phyloP scores from a whole-genome alignment of 1,284 basidiomycete species.

The Puccinia novopanici region DNA sequence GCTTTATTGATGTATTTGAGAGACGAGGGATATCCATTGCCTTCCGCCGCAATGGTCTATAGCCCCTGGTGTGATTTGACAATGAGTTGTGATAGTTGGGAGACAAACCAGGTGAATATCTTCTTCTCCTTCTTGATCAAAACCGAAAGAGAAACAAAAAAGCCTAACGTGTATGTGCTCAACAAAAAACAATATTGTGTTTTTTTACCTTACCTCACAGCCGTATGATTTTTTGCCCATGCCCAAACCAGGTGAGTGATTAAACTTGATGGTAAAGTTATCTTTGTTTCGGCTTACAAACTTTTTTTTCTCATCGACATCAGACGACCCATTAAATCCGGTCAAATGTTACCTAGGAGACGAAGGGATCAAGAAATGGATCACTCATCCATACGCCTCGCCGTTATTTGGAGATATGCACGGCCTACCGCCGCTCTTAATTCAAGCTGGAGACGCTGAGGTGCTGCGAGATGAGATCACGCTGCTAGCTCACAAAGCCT shows the following conservation, averaged over 20 bases:
- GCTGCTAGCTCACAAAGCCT: slow-evolving; percentile 59
- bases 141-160: neutral
- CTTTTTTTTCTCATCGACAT: neutral
- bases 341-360: slow-evolving; percentile 89
- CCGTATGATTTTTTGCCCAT: slow-evolving; percentile 61
- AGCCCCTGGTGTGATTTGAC: slow-evolving; percentile 79
- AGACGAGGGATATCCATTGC: slow-evolving; percentile 77
- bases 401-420: slow-evolving; percentile 51
- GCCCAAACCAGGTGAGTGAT: slow-evolving; percentile 53
- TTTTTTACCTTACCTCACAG: neutral
- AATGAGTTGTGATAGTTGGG: slow-evolving; percentile 96
- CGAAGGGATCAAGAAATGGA: slow-evolving; percentile 65
- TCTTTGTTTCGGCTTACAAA: neutral
- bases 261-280: neutral
- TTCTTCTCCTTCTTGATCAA: neutral
- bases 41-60: slow-evolving; percentile 79
- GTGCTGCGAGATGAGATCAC: slow-evolving; percentile 60
- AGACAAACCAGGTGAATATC: slow-evolving; percentile 71
- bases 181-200: neutral
- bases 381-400: slow-evolving; percentile 62
- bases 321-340: slow-evolving; percentile 80
- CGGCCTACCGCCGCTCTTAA: slow-evolving; percentile 59
- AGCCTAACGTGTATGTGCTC: neutral
- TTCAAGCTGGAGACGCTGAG: slow-evolving; percentile 60
- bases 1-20: slow-evolving; percentile 64